Evolutionary conservation across 2,329 filamentous ascomycete species (phyloP), one percentile per base, ranked within the genome.

Genomic region (Trichoderma endophyticum): DNA sequence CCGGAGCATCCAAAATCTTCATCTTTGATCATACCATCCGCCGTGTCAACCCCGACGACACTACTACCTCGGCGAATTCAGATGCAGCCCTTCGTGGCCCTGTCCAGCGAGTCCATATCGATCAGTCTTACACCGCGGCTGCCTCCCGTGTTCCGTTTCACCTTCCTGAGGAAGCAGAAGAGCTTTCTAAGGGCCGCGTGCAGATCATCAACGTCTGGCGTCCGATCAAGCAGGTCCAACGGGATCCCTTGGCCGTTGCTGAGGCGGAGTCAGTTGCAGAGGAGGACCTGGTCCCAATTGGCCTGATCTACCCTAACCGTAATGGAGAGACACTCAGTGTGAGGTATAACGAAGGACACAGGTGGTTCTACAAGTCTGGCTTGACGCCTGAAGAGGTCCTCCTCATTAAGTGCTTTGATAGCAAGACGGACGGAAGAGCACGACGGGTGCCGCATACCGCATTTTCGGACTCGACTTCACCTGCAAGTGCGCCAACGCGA

Each of bases 11-110:
- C 32, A 84, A 85, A 26, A 79, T 90, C 74, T 85, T 88, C 81
- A 88, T 90, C 77, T 91, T 91, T 77, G 87, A 90, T 80, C 88
- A 90, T 80, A 90, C 87, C 6, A 87, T 91, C 73, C 81, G 80
- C 11, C 82, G 82, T 39, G 76, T 78, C 12, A 34, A 75, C 3
- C 73, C 75, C 6, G 21, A 61, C 28, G 36, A 24, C 14, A 8
- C 66, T 8, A 30, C 9, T 26, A 2, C 21, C 21, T 14, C 48
- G 21, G 5, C 48, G 48, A 36, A 15, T 36, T 15, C 34, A 15
- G n/a, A 54, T 14, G 65, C 89, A 89, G 77, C 2, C 87, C 87
- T 84, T 74, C 76, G 21, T 71, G 3, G 80, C 79, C 30, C 81
- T 80, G 39, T 81, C 79, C 18, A 82, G 82, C 48, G 84, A 83